Conservation (phyloP, 2,329 filamentous ascomycete genomes). For the Aureobasidium vineae region DNA sequence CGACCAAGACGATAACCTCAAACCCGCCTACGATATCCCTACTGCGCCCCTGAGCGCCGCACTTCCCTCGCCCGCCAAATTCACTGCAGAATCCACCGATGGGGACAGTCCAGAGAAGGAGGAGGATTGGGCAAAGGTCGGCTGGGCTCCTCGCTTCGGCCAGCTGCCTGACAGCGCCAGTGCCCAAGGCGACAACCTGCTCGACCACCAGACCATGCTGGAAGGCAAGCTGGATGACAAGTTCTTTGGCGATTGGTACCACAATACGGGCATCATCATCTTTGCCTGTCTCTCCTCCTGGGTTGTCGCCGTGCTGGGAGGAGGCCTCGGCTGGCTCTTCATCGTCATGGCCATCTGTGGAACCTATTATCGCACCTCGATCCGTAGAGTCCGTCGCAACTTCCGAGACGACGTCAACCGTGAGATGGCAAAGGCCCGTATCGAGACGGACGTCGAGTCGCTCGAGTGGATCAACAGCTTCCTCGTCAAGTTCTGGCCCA, state of each 20-base stretch:
- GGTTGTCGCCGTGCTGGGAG: slow-evolving; percentile 84
- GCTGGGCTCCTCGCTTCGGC: slow-evolving; percentile 87
- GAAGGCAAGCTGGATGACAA: slow-evolving; percentile 83
- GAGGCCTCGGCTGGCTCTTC: slow-evolving; percentile 89
- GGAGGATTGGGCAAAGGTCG: slow-evolving; percentile 59
- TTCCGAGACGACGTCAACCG: slow-evolving; percentile 92
- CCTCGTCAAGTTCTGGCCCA: slow-evolving; percentile 98
- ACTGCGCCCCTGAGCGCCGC: slow-evolving; percentile 69
- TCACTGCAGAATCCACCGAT: slow-evolving; percentile 27
- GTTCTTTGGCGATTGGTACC: slow-evolving; percentile 97
- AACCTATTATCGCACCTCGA: slow-evolving; percentile 95
- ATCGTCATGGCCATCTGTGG: slow-evolving; percentile 88
- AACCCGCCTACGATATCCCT: slow-evolving; percentile 73
- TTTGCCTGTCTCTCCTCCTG: slow-evolving; percentile 90
- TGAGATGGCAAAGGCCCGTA: slow-evolving; percentile 78
- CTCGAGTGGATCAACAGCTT: slow-evolving; percentile 99
- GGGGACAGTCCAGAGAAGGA: slow-evolving; percentile 54
- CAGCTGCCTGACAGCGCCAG: slow-evolving; percentile 56
- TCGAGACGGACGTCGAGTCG: slow-evolving; percentile 89
- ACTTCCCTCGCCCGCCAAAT: slow-evolving; percentile 52
- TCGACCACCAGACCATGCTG: slow-evolving; percentile 85
- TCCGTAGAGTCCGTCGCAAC: slow-evolving; percentile 89
- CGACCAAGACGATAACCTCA: slow-evolving; percentile 69
- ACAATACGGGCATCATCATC: slow-evolving; percentile 90
- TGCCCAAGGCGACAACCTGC: slow-evolving; percentile 54